phyloP scores from a whole-genome alignment of 2,329 filamentous ascomycete species.

The Ophiostoma novo-ulmi region DNA sequence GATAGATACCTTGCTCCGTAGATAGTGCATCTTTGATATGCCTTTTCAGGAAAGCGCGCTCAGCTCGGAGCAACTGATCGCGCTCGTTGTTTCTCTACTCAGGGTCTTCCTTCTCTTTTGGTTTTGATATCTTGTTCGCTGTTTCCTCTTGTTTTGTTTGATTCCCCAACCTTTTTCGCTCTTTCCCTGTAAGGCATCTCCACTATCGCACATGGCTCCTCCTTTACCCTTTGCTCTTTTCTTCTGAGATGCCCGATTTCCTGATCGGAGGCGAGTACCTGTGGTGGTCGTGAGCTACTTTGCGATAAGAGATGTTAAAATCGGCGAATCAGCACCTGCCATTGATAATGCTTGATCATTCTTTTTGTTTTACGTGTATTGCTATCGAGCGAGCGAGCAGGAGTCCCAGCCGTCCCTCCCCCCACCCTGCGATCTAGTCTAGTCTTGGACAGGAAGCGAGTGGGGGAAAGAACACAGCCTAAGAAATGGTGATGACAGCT shows the following conservation, averaged over 20 bases:
- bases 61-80: neutral
- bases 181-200: neutral
- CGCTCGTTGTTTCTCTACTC: neutral
- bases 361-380: slow-evolving; percentile 23
- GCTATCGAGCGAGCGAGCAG: slow-evolving; percentile 19
- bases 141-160: neutral
- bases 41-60: slow-evolving; percentile 15
- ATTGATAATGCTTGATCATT: slow-evolving; percentile 21
- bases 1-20: neutral
- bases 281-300: neutral
- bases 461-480: slow-evolving; percentile 6
- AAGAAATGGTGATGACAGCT: neutral
- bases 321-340: slow-evolving; percentile 24
- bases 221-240: neutral
- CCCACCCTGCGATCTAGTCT: slow-evolving; percentile 11
- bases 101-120: neutral
- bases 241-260: neutral
- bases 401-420: slow-evolving; percentile 15
- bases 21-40: slow-evolving; percentile 13
- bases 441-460: slow-evolving; percentile 5
- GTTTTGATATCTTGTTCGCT: neutral
- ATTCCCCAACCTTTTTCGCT: neutral
- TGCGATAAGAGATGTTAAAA: slow-evolving; percentile 18
- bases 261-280: neutral
- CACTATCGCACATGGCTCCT: neutral